phyloP scores from a whole-genome alignment of 495 filamentous ascomycete species.

The Penicillium coffeae region DNA sequence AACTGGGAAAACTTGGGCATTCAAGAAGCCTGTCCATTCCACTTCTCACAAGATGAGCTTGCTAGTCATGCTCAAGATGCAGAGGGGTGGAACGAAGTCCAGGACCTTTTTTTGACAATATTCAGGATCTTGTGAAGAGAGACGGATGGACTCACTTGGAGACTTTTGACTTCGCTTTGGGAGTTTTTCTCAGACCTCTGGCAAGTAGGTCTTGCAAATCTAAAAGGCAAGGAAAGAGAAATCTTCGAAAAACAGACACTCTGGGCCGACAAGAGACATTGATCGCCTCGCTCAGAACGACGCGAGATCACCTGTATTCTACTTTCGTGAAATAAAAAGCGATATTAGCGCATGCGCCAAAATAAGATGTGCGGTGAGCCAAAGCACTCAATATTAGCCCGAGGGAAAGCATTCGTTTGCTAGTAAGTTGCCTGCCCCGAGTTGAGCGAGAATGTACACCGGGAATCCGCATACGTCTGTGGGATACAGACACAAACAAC shows the following conservation, averaged over 20 bases:
- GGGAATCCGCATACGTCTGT: too few relatives aligned
- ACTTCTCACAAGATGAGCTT: slow-evolving; percentile 30
- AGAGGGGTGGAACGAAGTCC: slow-evolving; percentile 34
- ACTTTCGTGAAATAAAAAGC: too few relatives aligned
- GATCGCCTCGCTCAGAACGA: too few relatives aligned
- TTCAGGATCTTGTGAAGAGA: slow-evolving; percentile 28
- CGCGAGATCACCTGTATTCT: too few relatives aligned
- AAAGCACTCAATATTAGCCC: too few relatives aligned
- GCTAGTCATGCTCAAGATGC: slow-evolving; percentile 23
- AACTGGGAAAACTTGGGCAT: slow-evolving; percentile 27
- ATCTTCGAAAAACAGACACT: neutral
- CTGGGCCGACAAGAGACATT: neutral
- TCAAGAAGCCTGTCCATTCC: slow-evolving; percentile 23
- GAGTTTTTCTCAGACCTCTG: slow-evolving; percentile 23
- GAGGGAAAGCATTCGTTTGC: too few relatives aligned
- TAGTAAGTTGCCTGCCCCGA: too few relatives aligned
- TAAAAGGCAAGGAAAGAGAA: slow-evolving; percentile 11
- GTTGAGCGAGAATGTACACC: too few relatives aligned
- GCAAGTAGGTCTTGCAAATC: slow-evolving; percentile 11
- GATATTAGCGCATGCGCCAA: too few relatives aligned
- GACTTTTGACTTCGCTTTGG: slow-evolving; percentile 24
- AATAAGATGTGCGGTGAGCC: too few relatives aligned
- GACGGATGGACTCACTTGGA: slow-evolving; percentile 35
- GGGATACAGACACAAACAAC: too few relatives aligned
- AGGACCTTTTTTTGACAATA: slow-evolving; percentile 32